Conservation (phyloP, 2,329 filamentous ascomycete species). For the Pleoardoris graminearum region DNA sequence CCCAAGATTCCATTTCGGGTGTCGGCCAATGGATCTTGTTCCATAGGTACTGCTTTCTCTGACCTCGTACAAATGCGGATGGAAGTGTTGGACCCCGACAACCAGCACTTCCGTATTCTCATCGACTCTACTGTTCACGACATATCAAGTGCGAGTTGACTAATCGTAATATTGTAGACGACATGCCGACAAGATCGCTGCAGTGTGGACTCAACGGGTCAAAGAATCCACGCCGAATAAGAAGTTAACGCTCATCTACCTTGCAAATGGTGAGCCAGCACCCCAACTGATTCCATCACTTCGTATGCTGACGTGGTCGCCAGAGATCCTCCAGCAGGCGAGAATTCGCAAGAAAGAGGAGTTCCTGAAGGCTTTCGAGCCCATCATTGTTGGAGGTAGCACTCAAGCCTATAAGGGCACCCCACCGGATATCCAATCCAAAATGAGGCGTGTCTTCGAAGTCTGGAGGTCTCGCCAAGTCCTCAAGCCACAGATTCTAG, state of each 20-base stretch:
- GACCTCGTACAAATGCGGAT: conserved; percentile 1
- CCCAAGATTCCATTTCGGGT: conserved; percentile 93
- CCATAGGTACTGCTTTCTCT: conserved; percentile 68
- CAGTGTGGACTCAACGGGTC: conserved; percentile 87
- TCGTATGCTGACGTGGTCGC: conserved; percentile 9
- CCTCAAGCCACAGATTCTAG: conserved; percentile 79
- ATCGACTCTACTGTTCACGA: background rate
- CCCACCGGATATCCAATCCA: conserved; percentile 78
- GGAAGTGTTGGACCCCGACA: conserved; percentile 4
- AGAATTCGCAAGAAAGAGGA: conserved; percentile 91
- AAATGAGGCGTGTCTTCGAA: conserved; percentile 85
- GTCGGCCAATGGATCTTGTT: conserved; percentile 99
- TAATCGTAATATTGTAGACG: conserved; percentile 61
- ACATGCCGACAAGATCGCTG: conserved; percentile 87
- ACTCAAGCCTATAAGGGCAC: conserved; percentile 89
- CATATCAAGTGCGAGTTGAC: conserved; percentile 3
- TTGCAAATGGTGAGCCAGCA: conserved; percentile 77
- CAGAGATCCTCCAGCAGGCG: conserved; percentile 95
- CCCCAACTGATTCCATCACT: conserved; percentile 17
- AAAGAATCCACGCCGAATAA: conserved; percentile 86
- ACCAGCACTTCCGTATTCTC: background rate
- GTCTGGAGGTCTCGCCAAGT: conserved; percentile 89
- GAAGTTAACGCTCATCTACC: conserved; percentile 86
- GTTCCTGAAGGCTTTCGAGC: conserved; percentile 88
- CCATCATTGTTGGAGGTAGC: conserved; percentile 88